A percentile compares a stretch with the other conserved stretches of the same genome.
These are phyloP conservation scores for Epichloe elymi DNA, from an alignment of 2,329 filamentous ascomycete species.

Conservation along the genomic window DNA sequence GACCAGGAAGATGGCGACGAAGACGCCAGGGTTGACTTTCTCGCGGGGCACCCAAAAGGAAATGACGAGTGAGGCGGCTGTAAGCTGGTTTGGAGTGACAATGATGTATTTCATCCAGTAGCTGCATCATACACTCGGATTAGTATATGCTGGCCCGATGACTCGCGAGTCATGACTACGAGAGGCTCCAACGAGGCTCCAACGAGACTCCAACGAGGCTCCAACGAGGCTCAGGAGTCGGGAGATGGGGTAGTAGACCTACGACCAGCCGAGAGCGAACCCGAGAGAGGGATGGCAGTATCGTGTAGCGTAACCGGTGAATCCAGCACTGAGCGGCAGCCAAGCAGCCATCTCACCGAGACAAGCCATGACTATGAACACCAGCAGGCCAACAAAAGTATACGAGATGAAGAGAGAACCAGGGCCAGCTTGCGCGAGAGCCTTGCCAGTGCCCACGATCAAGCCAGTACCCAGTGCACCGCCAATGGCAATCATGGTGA, in stretches of 20 bases:
- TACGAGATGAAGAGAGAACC: conserved; percentile 61
- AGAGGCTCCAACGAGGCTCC: not conserved
- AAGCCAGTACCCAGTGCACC: conserved; percentile 64
- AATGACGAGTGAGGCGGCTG: conserved; percentile 66
- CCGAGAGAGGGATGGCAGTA: conserved; percentile 73
- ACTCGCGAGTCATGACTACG: too few species aligned
- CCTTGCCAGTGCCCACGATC: conserved; percentile 54
- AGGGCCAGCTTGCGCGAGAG: conserved; percentile 41
- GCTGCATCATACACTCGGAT: conserved; percentile 14
- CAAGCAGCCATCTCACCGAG: conserved; percentile 78
- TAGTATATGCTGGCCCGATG: conserved; percentile 3
- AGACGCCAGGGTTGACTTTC: conserved; percentile 63
- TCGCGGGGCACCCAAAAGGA: conserved; percentile 60
- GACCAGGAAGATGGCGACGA: conserved; percentile 58
- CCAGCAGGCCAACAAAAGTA: conserved; percentile 53
- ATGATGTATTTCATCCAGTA: conserved; percentile 74
- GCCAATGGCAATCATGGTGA: conserved; percentile 55
- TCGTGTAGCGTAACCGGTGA: conserved; percentile 66
- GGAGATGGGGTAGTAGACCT: conserved; percentile 16
- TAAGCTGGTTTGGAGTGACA: conserved; percentile 72
- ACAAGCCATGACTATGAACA: conserved; percentile 70
- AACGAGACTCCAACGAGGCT: not conserved
- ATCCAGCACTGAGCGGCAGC: conserved; percentile 65
- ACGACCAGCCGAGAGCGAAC: conserved; percentile 65
- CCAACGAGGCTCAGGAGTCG: not conserved